Evolutionary conservation across 805 yeast genomes (phyloP), one percentile per base, ranked within the genome.

Genomic region (Saturnispora sanitii): DNA sequence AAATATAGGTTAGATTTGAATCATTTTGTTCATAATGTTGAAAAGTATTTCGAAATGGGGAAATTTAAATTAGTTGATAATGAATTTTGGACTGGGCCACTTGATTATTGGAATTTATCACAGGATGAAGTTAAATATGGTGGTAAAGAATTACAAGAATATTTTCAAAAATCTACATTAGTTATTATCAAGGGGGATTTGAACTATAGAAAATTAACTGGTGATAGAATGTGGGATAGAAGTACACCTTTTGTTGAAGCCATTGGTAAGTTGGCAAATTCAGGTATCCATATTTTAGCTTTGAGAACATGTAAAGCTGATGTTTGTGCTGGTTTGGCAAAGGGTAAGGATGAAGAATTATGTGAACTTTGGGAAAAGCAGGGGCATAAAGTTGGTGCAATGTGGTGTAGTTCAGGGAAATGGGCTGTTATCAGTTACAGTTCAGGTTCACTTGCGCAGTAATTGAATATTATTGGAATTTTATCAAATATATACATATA

Each of bases 241-340:
- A 75, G 86, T 3, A 84, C 95, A 0, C 71, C 87, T 2, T 94
- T 90, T 65, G 50, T 46, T 4, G 58, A 62, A 0, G 90, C 95
- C 4, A 71, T 90, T 45, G 83, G 82, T 41, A 71, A 75, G 4
- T 67, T 90, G 49, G 81, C 82, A 1, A 49, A 60, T 0, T 70
- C 78, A 23, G 79, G 79, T 7, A 65, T 92, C 41, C 78, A 77
- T 13, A 51, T 85, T 21, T 66, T 86, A 44, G 74, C 94, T 26
- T 70, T 92, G 52, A 77, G 99, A 66, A 92, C 97, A 2, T 81
- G 95, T 60, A 92, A 92, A 63, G 96, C 97, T 1, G 98, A 92
- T 57, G 97, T 88, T 6, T 79, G 82, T 40, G 96, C 84, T 31
- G 97, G 94, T 1, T 71, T 92, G 47, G 68, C 71, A 4, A 70